A percentile compares a stretch with the other conserved stretches of the same genome.
Evolutionary conservation across 2,329 filamentous ascomycete genomes (phyloP).

Genomic region (Colletotrichum plurivorum): DNA sequence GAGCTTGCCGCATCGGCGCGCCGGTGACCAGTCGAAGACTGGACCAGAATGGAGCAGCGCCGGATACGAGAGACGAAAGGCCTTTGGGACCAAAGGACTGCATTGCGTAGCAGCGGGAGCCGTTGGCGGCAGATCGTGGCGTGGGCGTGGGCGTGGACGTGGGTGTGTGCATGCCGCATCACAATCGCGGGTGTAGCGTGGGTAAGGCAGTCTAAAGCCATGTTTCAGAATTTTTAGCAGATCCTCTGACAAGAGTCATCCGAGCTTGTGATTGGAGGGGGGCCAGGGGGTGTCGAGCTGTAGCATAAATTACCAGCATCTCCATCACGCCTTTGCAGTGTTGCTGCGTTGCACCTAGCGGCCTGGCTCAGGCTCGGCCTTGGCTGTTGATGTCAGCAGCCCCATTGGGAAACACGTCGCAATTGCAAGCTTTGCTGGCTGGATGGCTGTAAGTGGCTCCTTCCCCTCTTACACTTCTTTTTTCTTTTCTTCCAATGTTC

Average conservation of each 20-base stretch:
- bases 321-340: conserved; percentile 34
- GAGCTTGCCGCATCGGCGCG: background rate
- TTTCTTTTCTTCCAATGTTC: conserved; percentile 11
- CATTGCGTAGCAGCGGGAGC: conserved; percentile 16
- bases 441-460: conserved; percentile 9
- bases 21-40: conserved; percentile 4
- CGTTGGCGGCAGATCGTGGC: conserved; percentile 35
- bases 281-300: conserved; percentile 21
- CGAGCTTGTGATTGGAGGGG: conserved; percentile 36
- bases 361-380: conserved; percentile 26
- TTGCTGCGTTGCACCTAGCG: conserved; percentile 12
- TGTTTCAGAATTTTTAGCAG: conserved; percentile 39
- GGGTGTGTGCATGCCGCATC: conserved; percentile 33
- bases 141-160: conserved; percentile 18
- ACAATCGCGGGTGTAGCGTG: conserved; percentile 16
- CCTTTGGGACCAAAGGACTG: conserved; percentile 1
- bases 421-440: conserved; percentile 26
- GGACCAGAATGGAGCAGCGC: background rate
- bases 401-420: conserved; percentile 35
- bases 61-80: conserved; percentile 18
- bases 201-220: conserved; percentile 30
- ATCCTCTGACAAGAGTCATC: conserved; percentile 40
- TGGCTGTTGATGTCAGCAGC: conserved; percentile 34
- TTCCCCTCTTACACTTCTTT: background rate
- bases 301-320: conserved; percentile 39